Evolutionary conservation across 768 basidiomycete genomes (phyloP).

Genomic region (Pleurotus citrinopileatus): DNA sequence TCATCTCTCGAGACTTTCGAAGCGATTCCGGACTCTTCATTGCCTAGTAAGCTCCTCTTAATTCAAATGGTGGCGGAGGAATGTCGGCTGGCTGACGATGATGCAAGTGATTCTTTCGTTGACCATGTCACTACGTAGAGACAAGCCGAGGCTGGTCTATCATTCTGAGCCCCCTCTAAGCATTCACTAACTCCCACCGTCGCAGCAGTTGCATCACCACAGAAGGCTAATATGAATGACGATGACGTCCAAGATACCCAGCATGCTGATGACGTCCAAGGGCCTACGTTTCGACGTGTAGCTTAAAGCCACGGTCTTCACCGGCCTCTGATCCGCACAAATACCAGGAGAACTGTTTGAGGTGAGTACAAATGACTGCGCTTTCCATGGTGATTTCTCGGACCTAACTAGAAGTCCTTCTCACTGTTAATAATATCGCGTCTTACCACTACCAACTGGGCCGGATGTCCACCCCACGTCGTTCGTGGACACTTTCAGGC

Average conservation of each 20-base stretch:
- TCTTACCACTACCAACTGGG: background rate
- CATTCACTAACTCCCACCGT: background rate
- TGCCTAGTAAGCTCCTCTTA: background rate
- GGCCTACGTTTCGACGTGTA: background rate
- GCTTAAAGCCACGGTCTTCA: background rate
- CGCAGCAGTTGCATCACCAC: background rate
- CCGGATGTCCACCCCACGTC: background rate
- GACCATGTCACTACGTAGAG: background rate
- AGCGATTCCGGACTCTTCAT: background rate
- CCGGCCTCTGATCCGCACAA: background rate
- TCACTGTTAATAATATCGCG: background rate
- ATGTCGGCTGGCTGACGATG: background rate
- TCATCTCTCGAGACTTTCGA: background rate
- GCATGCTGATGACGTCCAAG: background rate
- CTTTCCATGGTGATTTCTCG: conserved; percentile 11
- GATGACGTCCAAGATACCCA: background rate
- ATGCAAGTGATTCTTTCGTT: background rate
- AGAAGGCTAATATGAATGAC: background rate
- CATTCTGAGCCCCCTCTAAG: background rate
- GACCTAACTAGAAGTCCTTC: background rate
- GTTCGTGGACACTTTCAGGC: background rate
- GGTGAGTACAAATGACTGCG: background rate
- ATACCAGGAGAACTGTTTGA: background rate
- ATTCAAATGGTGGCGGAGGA: background rate
- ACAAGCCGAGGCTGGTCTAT: background rate